phyloP scores from a whole-genome alignment of 78 protist genomes.

The Parvularia atlantis region DNA sequence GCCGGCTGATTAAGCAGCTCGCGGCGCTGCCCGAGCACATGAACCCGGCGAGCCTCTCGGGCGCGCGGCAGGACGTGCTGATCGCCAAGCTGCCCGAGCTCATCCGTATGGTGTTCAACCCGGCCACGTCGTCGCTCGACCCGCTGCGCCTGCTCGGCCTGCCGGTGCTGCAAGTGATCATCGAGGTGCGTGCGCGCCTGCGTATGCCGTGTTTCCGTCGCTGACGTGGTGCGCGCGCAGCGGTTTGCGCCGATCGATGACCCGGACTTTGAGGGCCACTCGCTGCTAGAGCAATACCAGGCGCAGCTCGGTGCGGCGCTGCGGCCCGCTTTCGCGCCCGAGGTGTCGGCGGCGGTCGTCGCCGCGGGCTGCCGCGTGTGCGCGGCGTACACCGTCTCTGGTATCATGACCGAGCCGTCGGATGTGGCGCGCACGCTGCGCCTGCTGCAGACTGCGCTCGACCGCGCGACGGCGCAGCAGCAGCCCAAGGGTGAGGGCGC shows the following conservation, averaged over 20 bases:
- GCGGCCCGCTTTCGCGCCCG: neutral
- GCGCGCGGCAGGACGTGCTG: no score
- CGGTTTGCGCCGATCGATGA: neutral
- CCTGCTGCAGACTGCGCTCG: neutral
- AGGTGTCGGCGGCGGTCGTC: neutral
- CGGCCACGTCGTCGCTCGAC: neutral
- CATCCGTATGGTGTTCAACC: neutral
- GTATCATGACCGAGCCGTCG: neutral
- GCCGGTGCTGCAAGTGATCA: neutral
- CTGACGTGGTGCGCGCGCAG: no score
- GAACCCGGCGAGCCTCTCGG: no score
- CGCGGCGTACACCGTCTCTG: neutral
- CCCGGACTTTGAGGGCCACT: neutral
- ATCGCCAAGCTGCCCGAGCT: neutral
- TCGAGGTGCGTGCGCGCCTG: no score
- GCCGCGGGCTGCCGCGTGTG: neutral
- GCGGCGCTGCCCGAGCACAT: no score
- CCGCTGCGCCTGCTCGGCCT: neutral
- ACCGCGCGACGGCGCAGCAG: no score
- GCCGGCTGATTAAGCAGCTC: no score
- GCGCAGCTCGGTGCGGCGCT: neutral
- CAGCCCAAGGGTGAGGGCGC: no score
- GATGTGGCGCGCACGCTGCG: neutral
- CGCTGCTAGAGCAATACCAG: slow-evolving; percentile 5
- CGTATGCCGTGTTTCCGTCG: no score